Conservation (phyloP, 495 filamentous ascomycete species). For the Apiosordaria backusii region DNA sequence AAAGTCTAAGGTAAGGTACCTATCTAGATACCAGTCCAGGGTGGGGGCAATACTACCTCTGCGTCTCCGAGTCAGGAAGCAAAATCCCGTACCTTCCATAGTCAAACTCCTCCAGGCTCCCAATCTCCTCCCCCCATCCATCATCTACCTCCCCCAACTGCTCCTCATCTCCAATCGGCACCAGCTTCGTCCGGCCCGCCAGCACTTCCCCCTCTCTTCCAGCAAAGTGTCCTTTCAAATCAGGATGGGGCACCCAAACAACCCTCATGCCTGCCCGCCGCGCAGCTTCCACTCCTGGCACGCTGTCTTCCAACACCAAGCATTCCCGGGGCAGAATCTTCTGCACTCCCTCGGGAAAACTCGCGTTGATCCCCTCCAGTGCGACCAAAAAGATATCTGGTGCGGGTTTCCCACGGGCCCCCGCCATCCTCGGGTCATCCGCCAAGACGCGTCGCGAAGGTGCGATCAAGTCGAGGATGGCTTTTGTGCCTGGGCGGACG, state of each 20-base stretch:
- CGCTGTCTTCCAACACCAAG: constrained; percentile 86
- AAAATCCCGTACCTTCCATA: constrained; percentile 47
- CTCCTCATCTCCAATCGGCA: constrained; percentile 32
- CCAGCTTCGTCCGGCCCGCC: constrained; percentile 67
- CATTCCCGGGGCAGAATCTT: constrained; percentile 63
- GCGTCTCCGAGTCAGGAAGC: too few species aligned
- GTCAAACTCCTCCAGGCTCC: constrained; percentile 62
- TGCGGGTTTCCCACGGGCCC: constrained; percentile 69
- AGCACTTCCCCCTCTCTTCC: constrained; percentile 72
- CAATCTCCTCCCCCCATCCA: constrained; percentile 58
- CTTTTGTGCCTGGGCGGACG: constrained; percentile 11
- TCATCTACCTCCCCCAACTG: constrained; percentile 54
- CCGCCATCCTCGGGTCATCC: too few species aligned
- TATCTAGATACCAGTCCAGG: too few species aligned
- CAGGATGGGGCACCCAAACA: constrained; percentile 79
- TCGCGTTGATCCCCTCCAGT: constrained; percentile 66
- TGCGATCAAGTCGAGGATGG: constrained; percentile 25
- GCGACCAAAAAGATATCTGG: constrained; percentile 86
- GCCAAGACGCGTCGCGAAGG: too few species aligned
- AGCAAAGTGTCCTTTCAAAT: constrained; percentile 58
- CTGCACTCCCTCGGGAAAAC: constrained; percentile 33
- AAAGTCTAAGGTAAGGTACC: too few species aligned
- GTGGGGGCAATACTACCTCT: too few species aligned
- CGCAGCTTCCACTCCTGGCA: constrained; percentile 79
- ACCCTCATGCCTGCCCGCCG: constrained; percentile 84